Percentiles rank a stretch among this genome's conserved stretches.
Conservation (phyloP, 148 eudicot species). For the Persicaria maculosa region DNA sequence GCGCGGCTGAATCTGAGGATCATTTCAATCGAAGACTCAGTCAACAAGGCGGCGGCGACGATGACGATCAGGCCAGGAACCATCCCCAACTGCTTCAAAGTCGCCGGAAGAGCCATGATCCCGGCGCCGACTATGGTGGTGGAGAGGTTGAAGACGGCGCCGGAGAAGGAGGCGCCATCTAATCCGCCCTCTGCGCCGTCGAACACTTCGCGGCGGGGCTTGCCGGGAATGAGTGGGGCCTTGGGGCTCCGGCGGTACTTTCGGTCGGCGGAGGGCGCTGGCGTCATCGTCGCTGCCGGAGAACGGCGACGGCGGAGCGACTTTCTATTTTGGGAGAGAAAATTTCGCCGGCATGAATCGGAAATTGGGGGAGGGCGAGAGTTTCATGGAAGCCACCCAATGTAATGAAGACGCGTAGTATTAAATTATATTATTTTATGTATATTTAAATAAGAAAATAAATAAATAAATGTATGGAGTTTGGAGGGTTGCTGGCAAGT, state of each 20-base stretch:
- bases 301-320: not conserved
- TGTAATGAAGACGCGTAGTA: not conserved
- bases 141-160: slow-evolving; percentile 72
- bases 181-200: slow-evolving; percentile 30
- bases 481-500: not conserved
- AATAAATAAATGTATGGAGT: not conserved
- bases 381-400: not conserved
- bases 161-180: slow-evolving; percentile 39
- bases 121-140: slow-evolving; percentile 86
- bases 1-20: slow-evolving; percentile 62
- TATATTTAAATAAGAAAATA: not conserved
- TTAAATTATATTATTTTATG: not conserved
- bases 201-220: slow-evolving; percentile 19
- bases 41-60: slow-evolving; percentile 51
- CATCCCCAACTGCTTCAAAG: slow-evolving; percentile 68
- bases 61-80: slow-evolving; percentile 53
- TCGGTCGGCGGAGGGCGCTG: not conserved
- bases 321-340: not conserved
- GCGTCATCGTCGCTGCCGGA: slow-evolving; percentile 9
- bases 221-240: slow-evolving; percentile 43
- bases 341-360: not conserved
- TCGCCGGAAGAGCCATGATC: slow-evolving; percentile 81
- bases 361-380: not conserved
- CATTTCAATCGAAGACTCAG: slow-evolving; percentile 64
- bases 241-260: slow-evolving; percentile 29